Base-by-base conservation (phyloP, 129 eudicot species). In the Sambucus nigra region DNA sequence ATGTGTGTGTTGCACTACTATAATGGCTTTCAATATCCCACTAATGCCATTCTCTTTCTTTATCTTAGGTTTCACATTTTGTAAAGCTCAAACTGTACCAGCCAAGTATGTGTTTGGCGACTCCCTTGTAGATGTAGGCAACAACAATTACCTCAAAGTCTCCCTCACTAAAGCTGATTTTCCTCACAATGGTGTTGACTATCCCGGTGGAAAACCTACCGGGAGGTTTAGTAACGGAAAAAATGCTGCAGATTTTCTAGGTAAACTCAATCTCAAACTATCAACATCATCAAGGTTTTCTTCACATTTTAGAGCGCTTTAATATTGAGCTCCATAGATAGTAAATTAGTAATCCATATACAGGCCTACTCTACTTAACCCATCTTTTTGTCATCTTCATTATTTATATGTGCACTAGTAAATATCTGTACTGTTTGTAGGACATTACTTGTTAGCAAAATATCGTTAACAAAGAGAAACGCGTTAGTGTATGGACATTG, bases 201-300 rank as follows among this genome's bases (percentile, higher is more conserved):
- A 47, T 50, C 86, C 97, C 3, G 72, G 76, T 18, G 40, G 65
- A 29, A 76, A 76, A 68, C 53, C 97, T 1, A 89, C 97, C 29
- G 97, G 95, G 2, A 78, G 97, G 38, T 89, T 89, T 38, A 64
- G 76, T 70, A 89, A 89, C 33, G 97, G 97, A 51, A 89, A 78
- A 57, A 89, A 89, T 24, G 88, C 97, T 0, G 97, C 93, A 1
- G 97, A 89, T 50, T 75, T 89, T 58, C 25, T 84, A 46, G 97
- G 97, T 89, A 78, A 11, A 17, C 16, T 8, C 55, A 50, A 17
- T n/a, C n/a, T n/a, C n/a, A n/a, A n/a, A n/a, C n/a, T n/a, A n/a
- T n/a, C n/a, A n/a, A n/a, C n/a, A n/a, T n/a, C n/a, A n/a, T n/a
- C n/a, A n/a, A n/a, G n/a, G n/a, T n/a, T n/a, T n/a, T n/a, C n/a